Evolutionary conservation across 371 early-diverging fungal genomes (phyloP).

Genomic region (Saksenaea oblongispora): DNA sequence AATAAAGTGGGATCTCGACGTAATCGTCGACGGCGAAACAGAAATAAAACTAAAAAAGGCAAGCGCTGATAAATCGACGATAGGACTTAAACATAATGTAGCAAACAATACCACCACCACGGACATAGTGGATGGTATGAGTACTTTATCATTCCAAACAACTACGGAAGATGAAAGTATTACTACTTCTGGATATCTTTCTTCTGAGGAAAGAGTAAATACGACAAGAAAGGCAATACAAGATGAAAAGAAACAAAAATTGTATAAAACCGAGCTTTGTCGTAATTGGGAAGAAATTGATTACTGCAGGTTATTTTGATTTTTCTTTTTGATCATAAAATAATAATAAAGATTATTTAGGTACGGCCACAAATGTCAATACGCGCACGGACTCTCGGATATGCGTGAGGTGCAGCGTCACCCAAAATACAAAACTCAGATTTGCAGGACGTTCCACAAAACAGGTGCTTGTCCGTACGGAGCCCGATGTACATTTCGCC

Average conservation of each 20-base stretch:
- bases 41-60: background rate
- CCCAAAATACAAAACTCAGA: conserved; percentile 94
- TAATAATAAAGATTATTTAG: conserved; percentile 20
- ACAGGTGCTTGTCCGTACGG: conserved; percentile 95
- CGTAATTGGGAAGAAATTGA: conserved; percentile 24
- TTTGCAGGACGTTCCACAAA: conserved; percentile 87
- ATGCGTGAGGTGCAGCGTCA: conserved; percentile 87
- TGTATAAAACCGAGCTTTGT: conserved; percentile 31
- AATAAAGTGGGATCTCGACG: background rate
- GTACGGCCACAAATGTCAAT: conserved; percentile 95
- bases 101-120: background rate
- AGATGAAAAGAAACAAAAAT: conserved; percentile 17
- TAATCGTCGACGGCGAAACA: background rate
- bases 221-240: conserved; percentile 1
- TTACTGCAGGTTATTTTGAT: conserved; percentile 16
- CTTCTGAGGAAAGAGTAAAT: background rate
- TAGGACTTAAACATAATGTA: no score
- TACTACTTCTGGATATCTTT: background rate
- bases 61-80: background rate
- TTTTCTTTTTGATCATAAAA: background rate
- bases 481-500: conserved; percentile 94
- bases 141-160: background rate
- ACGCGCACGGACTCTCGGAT: conserved; percentile 89
- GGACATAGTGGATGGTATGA: background rate
- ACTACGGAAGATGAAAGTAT: background rate